These are phyloP conservation scores for Symbiotaphrina buchneri DNA, from an alignment of 495 filamentous ascomycete genomes.

Conservation along the genomic window DNA sequence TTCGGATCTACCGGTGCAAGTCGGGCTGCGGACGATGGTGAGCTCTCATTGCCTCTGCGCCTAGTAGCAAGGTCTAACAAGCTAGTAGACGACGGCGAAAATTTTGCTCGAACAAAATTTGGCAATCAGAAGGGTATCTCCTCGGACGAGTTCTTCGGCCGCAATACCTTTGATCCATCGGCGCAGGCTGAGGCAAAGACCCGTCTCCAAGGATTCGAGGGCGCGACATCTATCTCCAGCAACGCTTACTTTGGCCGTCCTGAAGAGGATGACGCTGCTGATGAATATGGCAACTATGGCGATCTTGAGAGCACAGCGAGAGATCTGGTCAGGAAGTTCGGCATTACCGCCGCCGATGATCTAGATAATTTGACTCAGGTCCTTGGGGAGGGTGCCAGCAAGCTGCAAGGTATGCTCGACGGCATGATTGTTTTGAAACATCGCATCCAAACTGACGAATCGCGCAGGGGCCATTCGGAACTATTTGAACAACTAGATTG, in stretches of 20 bases:
- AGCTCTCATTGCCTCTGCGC: constrained; percentile 11
- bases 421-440: constrained; percentile 4
- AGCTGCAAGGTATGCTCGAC: constrained; percentile 40
- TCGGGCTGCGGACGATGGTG: constrained; percentile 43
- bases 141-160: constrained; percentile 94
- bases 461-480: constrained; percentile 43
- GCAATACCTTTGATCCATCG: constrained; percentile 58
- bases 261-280: constrained; percentile 39
- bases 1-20: constrained; percentile 70
- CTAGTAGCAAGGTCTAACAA: constrained; percentile 2
- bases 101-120: constrained; percentile 62
- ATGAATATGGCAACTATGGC: constrained; percentile 46
- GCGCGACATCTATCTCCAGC: constrained; percentile 75
- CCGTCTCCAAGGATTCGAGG: constrained; percentile 77
- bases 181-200: constrained; percentile 69
- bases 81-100: constrained; percentile 40
- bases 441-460: constrained; percentile 1
- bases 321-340: constrained; percentile 86
- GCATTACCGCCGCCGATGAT: constrained; percentile 86
- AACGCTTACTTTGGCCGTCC: constrained; percentile 93
- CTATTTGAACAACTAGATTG: constrained; percentile 49
- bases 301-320: constrained; percentile 80
- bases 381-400: constrained; percentile 63
- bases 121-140: constrained; percentile 89
- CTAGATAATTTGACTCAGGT: constrained; percentile 67